These are phyloP conservation scores for Lipomyces yamanashiensis DNA, from an alignment of 805 yeast species.

Conservation along the genomic window DNA sequence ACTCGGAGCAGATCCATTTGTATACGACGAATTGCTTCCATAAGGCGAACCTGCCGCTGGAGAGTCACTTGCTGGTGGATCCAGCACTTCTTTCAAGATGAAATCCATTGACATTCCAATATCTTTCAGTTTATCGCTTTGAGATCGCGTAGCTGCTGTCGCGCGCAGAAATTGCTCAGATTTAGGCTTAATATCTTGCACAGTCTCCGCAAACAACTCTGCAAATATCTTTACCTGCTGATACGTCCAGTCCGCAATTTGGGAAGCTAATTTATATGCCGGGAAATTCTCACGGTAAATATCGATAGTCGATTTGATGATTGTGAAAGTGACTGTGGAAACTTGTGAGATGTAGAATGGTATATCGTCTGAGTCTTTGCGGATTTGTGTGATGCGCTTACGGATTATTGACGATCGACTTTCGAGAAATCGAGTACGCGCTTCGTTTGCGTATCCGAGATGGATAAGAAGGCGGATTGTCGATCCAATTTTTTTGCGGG, in stretches of 20 bases:
- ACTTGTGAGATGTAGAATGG: slow-evolving; percentile 61
- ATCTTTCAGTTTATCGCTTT: slow-evolving; percentile 31
- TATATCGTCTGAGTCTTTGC: slow-evolving; percentile 55
- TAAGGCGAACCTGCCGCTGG: not conserved
- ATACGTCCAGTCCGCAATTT: slow-evolving; percentile 77
- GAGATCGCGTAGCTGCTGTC: slow-evolving; percentile 26
- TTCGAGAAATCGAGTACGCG: slow-evolving; percentile 55
- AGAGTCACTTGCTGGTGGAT: slow-evolving; percentile 3
- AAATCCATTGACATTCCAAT: slow-evolving; percentile 38
- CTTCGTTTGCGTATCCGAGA: slow-evolving; percentile 54
- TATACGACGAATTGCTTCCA: not conserved
- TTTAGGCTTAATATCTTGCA: slow-evolving; percentile 51
- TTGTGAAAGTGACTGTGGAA: slow-evolving; percentile 65
- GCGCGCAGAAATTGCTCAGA: slow-evolving; percentile 18
- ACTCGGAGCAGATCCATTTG: not conserved
- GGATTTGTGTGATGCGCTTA: slow-evolving; percentile 55
- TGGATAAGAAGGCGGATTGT: slow-evolving; percentile 46
- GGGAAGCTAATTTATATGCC: slow-evolving; percentile 53
- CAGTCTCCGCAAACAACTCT: slow-evolving; percentile 64
- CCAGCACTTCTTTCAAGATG: slow-evolving; percentile 25
- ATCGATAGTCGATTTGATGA: slow-evolving; percentile 60
- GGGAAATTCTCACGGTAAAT: slow-evolving; percentile 60
- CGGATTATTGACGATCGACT: slow-evolving; percentile 55
- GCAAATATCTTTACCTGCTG: slow-evolving; percentile 66
- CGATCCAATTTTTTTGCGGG: slow-evolving; percentile 41